Evolutionary conservation across 2,329 filamentous ascomycete genomes (phyloP).

Genomic region (Ophiostoma angusticollis): DNA sequence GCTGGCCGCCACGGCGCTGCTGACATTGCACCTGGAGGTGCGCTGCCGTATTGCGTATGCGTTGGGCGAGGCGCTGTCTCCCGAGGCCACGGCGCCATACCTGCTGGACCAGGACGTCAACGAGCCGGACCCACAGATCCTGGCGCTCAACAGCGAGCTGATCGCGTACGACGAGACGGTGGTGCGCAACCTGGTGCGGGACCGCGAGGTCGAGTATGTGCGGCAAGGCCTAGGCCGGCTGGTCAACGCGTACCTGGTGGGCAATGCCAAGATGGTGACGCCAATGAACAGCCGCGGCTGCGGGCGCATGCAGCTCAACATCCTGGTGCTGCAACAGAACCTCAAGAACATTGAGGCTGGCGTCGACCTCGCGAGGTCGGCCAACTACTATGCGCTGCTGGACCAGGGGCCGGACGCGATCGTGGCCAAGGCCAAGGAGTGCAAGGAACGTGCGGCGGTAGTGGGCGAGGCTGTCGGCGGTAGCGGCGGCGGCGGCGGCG

Average conservation of each 20-base stretch:
- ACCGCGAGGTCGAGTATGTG: slow-evolving; percentile 61
- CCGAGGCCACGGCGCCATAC: slow-evolving; percentile 43
- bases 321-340: slow-evolving; percentile 90
- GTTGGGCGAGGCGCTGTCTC: slow-evolving; percentile 51
- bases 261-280: slow-evolving; percentile 55
- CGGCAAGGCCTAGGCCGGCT: slow-evolving; percentile 63
- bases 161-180: slow-evolving; percentile 80
- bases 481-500: slow-evolving; percentile 1
- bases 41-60: slow-evolving; percentile 77
- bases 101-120: slow-evolving; percentile 58
- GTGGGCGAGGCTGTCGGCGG: slow-evolving; percentile 18
- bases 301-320: slow-evolving; percentile 83
- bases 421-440: slow-evolving; percentile 46
- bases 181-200: slow-evolving; percentile 52
- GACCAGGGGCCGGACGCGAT: slow-evolving; percentile 52
- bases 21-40: slow-evolving; percentile 81
- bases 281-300: slow-evolving; percentile 78
- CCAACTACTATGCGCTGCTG: slow-evolving; percentile 59
- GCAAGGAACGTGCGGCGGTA: slow-evolving; percentile 21
- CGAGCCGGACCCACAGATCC: slow-evolving; percentile 65
- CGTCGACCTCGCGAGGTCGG: slow-evolving; percentile 49
- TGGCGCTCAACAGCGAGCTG: slow-evolving; percentile 73
- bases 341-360: slow-evolving; percentile 79
- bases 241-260: slow-evolving; percentile 66
- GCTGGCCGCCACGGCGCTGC: slow-evolving; percentile 63